phyloP scores from a whole-genome alignment of 2,329 filamentous ascomycete genomes.

The Ceratocystis huliohia region DNA sequence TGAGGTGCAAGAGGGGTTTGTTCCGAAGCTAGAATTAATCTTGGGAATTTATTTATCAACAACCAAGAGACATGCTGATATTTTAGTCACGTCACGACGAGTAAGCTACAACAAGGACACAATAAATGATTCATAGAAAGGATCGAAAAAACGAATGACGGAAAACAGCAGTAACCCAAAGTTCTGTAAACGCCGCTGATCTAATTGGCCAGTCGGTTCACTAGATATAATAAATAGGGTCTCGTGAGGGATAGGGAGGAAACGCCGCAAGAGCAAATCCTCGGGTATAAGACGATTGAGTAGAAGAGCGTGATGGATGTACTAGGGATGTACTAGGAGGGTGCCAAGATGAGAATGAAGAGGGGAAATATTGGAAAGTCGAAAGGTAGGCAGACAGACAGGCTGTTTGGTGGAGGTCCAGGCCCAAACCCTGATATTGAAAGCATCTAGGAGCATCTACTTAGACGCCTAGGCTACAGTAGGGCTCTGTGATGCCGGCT shows the following conservation, averaged over 20 bases:
- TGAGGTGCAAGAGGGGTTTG: background rate
- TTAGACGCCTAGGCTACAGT: background rate
- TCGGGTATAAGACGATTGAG: slow-evolving; percentile 1
- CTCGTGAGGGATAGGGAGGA: background rate
- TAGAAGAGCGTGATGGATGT: background rate
- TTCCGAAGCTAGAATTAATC: background rate
- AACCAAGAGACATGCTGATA: background rate
- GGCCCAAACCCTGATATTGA: background rate
- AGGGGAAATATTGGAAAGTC: background rate
- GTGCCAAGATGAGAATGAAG: background rate
- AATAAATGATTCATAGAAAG: slow-evolving; percentile 14
- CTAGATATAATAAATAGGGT: background rate
- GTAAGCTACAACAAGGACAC: background rate
- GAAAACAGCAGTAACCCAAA: slow-evolving; percentile 2
- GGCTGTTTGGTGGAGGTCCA: background rate
- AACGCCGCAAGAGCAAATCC: background rate
- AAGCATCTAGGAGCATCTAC: background rate
- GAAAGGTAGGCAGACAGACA: background rate
- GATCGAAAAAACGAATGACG: slow-evolving; percentile 18
- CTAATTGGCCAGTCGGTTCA: slow-evolving; percentile 8
- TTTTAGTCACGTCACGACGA: background rate
- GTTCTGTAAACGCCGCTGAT: slow-evolving; percentile 6
- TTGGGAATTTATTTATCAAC: background rate
- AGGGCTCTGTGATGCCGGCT: slow-evolving; percentile 22
- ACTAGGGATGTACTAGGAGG: background rate